Evolutionary conservation across 441 rosid genomes (phyloP).

Genomic region (Erysimum pusillum): DNA sequence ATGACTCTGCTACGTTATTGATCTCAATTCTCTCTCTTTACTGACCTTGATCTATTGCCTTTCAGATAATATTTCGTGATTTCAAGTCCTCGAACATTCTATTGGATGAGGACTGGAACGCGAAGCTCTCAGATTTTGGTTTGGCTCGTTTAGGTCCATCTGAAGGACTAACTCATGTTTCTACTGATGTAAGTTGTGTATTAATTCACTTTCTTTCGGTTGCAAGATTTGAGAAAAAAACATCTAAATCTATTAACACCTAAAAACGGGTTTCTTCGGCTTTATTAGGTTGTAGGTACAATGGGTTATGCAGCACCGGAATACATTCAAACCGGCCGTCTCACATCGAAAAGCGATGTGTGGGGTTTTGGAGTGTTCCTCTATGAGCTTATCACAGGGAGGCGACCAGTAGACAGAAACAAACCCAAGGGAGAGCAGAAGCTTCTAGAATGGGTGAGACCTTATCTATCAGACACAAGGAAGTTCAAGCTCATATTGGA

Average conservation of each 20-base stretch:
- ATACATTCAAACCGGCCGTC: conserved; percentile 86
- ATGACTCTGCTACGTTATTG: conserved; percentile 8
- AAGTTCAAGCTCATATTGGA: conserved; percentile 70
- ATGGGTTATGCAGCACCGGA: conserved; percentile 98
- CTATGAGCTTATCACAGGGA: conserved; percentile 89
- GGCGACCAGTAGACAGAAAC: conserved; percentile 83
- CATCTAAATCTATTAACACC: neutral
- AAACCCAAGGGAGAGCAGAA: conserved; percentile 85
- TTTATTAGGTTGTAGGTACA: conserved; percentile 90
- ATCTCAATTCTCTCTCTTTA: conserved; percentile 12
- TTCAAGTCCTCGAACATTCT: conserved; percentile 94
- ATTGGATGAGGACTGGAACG: conserved; percentile 87
- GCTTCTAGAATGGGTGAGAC: conserved; percentile 91
- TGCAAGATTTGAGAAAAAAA: conserved; percentile 18
- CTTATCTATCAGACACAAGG: conserved; percentile 67
- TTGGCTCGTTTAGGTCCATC: conserved; percentile 91
- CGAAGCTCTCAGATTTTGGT: conserved; percentile 95
- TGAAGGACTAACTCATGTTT: conserved; percentile 91
- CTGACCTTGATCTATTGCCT: conserved; percentile 9
- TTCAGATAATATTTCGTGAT: conserved; percentile 88
- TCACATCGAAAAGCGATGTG: conserved; percentile 85
- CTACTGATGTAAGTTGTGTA: conserved; percentile 72
- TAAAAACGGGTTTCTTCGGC: conserved; percentile 4
- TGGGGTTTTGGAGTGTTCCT: conserved; percentile 97
- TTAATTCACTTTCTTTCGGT: neutral